phyloP scores from a whole-genome alignment of 2,329 filamentous ascomycete genomes.

The Penicillium sp. region DNA sequence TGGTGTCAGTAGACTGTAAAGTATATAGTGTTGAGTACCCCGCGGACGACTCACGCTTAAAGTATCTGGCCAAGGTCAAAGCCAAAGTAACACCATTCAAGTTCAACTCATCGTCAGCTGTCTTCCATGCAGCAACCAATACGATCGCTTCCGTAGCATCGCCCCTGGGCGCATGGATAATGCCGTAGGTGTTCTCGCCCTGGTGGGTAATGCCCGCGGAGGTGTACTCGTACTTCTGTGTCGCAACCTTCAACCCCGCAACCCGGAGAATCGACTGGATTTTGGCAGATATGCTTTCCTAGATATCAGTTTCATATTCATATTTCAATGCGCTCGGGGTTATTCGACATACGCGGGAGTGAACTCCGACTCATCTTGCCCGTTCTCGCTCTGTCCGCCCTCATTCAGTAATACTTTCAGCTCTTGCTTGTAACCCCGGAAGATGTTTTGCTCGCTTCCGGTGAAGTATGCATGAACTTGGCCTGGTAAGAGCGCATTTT shows the following conservation, averaged over 20 bases:
- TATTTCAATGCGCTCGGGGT: background rate
- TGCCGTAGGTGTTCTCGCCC: constrained; percentile 90
- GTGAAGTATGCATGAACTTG: constrained; percentile 98
- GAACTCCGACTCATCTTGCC: constrained; percentile 20
- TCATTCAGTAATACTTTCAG: constrained; percentile 55
- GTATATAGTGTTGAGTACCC: background rate
- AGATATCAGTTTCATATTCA: constrained; percentile 16
- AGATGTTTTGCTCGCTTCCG: constrained; percentile 92
- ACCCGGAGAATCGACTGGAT: constrained; percentile 74
- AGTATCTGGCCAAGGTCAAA: constrained; percentile 86
- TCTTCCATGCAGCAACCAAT: constrained; percentile 84
- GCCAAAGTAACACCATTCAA: constrained; percentile 83
- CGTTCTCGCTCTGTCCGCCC: constrained; percentile 31
- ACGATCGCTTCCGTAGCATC: constrained; percentile 98
- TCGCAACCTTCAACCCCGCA: constrained; percentile 81
- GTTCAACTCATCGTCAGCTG: constrained; percentile 76
- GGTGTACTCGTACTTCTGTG: constrained; percentile 83
- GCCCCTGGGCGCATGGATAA: constrained; percentile 88
- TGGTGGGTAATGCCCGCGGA: constrained; percentile 71
- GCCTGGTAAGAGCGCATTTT: constrained; percentile 91
- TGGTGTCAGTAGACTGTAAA: constrained; percentile 8
- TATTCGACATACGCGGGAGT: constrained; percentile 29
- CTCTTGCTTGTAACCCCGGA: constrained; percentile 86
- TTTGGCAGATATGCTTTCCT: constrained; percentile 60
- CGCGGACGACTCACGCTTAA: constrained; percentile 65